These are phyloP conservation scores for Paracamarosporium sp. DNA, from an alignment of 2,329 filamentous ascomycete genomes.

Conservation along the genomic window DNA sequence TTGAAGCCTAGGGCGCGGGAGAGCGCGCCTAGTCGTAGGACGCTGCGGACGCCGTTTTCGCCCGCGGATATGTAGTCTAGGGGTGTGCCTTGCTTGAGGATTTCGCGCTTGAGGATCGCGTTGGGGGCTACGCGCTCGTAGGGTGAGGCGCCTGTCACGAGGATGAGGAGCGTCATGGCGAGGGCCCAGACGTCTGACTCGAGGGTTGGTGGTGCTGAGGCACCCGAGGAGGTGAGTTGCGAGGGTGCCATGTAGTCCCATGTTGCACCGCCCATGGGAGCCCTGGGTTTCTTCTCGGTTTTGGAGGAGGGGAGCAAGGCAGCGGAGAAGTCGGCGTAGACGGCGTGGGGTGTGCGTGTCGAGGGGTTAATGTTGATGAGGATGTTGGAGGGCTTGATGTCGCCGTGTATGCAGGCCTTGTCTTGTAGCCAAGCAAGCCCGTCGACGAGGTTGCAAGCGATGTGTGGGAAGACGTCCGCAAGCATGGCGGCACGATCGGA, in stretches of 20 bases:
- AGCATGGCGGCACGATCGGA: conserved; percentile 42
- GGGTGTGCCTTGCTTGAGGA: conserved; percentile 52
- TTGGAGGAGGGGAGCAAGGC: not conserved
- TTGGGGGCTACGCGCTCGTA: conserved; percentile 50
- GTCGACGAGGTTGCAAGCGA: conserved; percentile 48
- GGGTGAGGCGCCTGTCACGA: conserved; percentile 51
- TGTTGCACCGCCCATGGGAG: conserved; percentile 51
- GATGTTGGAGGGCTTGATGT: conserved; percentile 58
- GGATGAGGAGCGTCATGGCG: conserved; percentile 52
- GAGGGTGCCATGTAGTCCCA: conserved; percentile 55
- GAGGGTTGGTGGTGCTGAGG: conserved; percentile 36
- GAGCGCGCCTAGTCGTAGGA: conserved; percentile 39
- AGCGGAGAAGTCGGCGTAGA: conserved; percentile 55
- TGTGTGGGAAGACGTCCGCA: conserved; percentile 46
- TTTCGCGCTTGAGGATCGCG: conserved; percentile 51
- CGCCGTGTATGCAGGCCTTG: conserved; percentile 49
- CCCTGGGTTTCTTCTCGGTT: not conserved
- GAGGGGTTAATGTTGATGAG: conserved; percentile 36
- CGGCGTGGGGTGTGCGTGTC: conserved; percentile 23
- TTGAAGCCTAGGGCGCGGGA: conserved; percentile 27
- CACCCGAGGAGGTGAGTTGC: conserved; percentile 25
- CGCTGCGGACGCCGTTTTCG: conserved; percentile 39
- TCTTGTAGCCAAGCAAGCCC: conserved; percentile 52
- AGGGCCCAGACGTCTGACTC: conserved; percentile 54
- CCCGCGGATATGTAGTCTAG: conserved; percentile 47